Percentiles rank a stretch among this genome's conserved stretches.
Conservation (phyloP, 2,329 filamentous ascomycete species). For the Zalaria obscura region DNA sequence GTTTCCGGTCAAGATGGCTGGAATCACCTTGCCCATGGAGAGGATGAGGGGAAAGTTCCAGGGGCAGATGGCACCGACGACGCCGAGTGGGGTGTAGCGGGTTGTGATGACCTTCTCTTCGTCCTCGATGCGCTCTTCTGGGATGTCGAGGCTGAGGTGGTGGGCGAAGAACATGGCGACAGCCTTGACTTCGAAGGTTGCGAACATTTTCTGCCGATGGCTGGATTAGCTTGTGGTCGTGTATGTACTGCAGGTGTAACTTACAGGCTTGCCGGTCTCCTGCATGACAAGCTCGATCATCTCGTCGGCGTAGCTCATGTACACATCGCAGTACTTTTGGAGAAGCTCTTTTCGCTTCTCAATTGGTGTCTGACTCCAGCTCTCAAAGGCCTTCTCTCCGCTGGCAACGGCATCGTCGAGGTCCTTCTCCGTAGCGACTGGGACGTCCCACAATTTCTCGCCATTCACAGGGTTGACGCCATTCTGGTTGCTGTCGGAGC, state of each 20-base stretch:
- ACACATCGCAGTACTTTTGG: slow-evolving; percentile 18
- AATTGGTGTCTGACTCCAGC: slow-evolving; percentile 16
- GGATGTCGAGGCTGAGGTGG: slow-evolving; percentile 21
- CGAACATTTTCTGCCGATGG: slow-evolving; percentile 22
- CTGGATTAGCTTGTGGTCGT: slow-evolving; percentile 3
- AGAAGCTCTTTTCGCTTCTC: slow-evolving; percentile 23
- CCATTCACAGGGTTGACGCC: slow-evolving; percentile 20
- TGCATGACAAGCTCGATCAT: slow-evolving; percentile 19
- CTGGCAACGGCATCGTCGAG: slow-evolving; percentile 22
- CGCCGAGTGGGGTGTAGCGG: slow-evolving; percentile 32
- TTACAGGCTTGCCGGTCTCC: slow-evolving; percentile 25
- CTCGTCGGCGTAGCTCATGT: slow-evolving; percentile 17
- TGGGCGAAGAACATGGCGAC: slow-evolving; percentile 22
- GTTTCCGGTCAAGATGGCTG: slow-evolving; percentile 38
- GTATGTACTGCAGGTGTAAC: slow-evolving; percentile 5
- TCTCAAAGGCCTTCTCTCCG: slow-evolving; percentile 22
- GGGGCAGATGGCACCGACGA: slow-evolving; percentile 30
- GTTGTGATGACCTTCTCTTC: slow-evolving; percentile 33
- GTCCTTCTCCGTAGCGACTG: slow-evolving; percentile 22
- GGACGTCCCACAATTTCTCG: slow-evolving; percentile 22
- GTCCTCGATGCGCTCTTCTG: slow-evolving; percentile 27
- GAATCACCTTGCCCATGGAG: slow-evolving; percentile 39
- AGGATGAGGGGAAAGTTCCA: slow-evolving; percentile 42
- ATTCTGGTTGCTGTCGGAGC: slow-evolving; percentile 16
- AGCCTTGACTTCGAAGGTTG: slow-evolving; percentile 24